phyloP scores from a whole-genome alignment of 2,329 filamentous ascomycete species.

The Exutisphaerella laricina region DNA sequence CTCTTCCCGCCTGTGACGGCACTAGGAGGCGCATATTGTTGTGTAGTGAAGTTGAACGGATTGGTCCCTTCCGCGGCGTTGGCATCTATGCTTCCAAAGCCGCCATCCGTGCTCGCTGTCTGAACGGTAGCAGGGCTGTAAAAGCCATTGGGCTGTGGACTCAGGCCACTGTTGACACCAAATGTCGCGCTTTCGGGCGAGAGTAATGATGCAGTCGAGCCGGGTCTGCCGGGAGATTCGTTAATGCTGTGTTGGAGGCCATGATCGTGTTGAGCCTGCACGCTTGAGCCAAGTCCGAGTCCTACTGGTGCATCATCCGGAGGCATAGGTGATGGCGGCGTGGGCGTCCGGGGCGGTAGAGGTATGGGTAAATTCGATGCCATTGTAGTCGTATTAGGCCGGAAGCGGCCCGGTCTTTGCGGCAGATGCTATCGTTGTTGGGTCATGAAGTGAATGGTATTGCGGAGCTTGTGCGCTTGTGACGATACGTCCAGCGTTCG shows the following conservation, averaged over 20 bases:
- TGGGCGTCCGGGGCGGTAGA: constrained; percentile 58
- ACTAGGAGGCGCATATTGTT: constrained; percentile 34
- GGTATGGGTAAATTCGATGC: constrained; percentile 55
- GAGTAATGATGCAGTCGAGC: constrained; percentile 25
- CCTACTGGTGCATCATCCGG: constrained; percentile 4
- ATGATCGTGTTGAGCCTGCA: constrained; percentile 30
- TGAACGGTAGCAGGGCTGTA: constrained; percentile 33
- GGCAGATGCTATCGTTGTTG: neutral
- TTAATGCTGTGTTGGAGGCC: constrained; percentile 27
- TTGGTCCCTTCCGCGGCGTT: constrained; percentile 41
- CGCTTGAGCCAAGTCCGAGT: constrained; percentile 20
- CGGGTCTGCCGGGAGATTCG: constrained; percentile 17
- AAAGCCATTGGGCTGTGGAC: constrained; percentile 19
- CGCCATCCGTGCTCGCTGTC: constrained; percentile 28
- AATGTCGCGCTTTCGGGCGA: constrained; percentile 29
- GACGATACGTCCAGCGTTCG: constrained; percentile 1
- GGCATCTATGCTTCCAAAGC: constrained; percentile 23
- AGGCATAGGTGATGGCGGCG: constrained; percentile 38
- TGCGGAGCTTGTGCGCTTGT: neutral
- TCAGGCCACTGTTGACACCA: constrained; percentile 20
- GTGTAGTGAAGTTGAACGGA: constrained; percentile 91
- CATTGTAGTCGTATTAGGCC: constrained; percentile 40
- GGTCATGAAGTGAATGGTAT: neutral
- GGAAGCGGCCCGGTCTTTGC: neutral
- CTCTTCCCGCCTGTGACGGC: constrained; percentile 52